Base-by-base conservation (phyloP, 305 asterid species). In the Fraxinus nigra region DNA sequence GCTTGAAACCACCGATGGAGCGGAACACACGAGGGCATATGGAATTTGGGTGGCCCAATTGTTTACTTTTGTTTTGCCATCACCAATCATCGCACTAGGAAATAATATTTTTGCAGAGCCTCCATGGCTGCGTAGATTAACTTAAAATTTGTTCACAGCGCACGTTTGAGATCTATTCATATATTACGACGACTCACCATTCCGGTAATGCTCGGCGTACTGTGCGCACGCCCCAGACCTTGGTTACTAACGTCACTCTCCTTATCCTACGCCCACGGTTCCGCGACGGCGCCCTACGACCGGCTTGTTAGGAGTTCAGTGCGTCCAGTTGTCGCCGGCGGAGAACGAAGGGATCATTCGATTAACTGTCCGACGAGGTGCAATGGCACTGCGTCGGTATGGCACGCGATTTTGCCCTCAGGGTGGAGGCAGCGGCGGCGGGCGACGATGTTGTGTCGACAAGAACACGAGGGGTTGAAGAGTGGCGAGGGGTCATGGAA, bases 401-500 rank as follows among this genome's bases (percentile, higher is more conserved):
- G 98, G 98, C 95, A 92, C 84, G 88, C 93, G 16, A 90, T 93
- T 69, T 83, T 93, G 24, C 97, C 97, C 0, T 89, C 87, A 2
- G 79, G 79, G 6, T 81, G 89, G 87, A 80, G 90, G 79, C 82
- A 79, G 32, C 72, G 85, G 77, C 84, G 87, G 59, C 80, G 83
- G 54, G 76, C 79, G 2, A 81, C 85, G 37, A 86, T 89, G 63
- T 79, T 88, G 81, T 85, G 84, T 82, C 89, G 90, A 56, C 85
- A 79, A 73, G 90, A 90, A 67, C 79, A 81, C 75, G 92, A 87
- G 79, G 59, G 88, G 65, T 77, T 73, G 81, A 87, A 84, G 80
- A 86, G 80, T 32, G 97, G 97, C 0, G 98, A 93, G 75, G 98
- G 98, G 1, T 95, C 98, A 2, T 95, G 98, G 98, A 95, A 95